Evolutionary conservation across 768 basidiomycete genomes (phyloP).

Genomic region (Russula abietina): DNA sequence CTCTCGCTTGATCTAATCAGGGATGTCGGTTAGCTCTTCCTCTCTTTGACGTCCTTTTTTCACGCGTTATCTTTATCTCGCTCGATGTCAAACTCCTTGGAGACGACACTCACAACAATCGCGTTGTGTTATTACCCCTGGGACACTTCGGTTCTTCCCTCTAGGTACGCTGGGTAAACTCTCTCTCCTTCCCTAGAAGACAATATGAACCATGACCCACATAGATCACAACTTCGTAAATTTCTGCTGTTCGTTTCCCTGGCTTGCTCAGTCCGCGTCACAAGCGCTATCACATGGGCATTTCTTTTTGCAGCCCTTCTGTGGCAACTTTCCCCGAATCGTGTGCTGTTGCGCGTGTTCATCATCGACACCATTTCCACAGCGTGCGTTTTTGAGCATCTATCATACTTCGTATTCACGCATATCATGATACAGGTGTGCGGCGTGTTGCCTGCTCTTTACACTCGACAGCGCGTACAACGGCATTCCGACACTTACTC

Average conservation of each 20-base stretch:
- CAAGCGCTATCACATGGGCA: conserved; percentile 81
- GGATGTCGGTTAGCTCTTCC: conserved; percentile 47
- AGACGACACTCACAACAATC: conserved; percentile 75
- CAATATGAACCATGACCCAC: conserved; percentile 21
- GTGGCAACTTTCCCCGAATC: conserved; percentile 44
- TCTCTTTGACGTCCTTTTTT: conserved; percentile 85
- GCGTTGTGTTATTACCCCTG: conserved; percentile 79
- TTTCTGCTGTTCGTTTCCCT: conserved; percentile 60
- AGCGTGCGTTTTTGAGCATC: conserved; percentile 37
- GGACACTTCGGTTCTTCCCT: conserved; percentile 31
- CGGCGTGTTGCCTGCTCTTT: conserved; percentile 21
- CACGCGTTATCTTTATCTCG: conserved; percentile 78
- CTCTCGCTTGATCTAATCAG: background rate
- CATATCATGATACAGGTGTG: conserved; percentile 11
- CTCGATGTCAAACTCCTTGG: conserved; percentile 88
- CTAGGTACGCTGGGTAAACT: conserved; percentile 24
- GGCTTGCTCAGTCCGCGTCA: conserved; percentile 81
- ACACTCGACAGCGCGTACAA: conserved; percentile 68
- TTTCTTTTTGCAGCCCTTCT: conserved; percentile 57
- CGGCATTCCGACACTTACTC: conserved; percentile 58
- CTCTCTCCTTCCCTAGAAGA: background rate
- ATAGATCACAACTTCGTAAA: conserved; percentile 31
- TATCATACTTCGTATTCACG: background rate
- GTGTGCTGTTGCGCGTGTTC: conserved; percentile 31
- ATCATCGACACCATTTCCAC: conserved; percentile 37